Percentiles rank a stretch among this genome's conserved stretches.
Evolutionary conservation across 352 stramenopile genomes (phyloP).

Genomic region (Pythium graminicola): DNA sequence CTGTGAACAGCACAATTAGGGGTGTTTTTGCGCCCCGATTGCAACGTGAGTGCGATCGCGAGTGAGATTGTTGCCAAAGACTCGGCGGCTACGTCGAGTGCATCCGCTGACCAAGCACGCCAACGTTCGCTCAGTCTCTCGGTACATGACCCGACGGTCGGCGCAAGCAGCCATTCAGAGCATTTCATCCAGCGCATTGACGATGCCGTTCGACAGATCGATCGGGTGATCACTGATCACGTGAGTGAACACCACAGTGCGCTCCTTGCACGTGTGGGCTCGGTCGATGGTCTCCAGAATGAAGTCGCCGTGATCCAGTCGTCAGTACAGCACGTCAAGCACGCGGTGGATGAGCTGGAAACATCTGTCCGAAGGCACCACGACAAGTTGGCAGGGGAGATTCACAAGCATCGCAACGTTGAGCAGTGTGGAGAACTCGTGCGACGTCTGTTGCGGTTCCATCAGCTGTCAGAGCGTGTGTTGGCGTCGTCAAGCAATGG

Average conservation of each 20-base stretch:
- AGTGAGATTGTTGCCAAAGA: conserved; percentile 69
- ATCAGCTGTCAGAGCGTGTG: conserved; percentile 52
- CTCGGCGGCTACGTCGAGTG: conserved; percentile 30
- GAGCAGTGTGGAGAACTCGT: conserved; percentile 71
- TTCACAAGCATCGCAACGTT: conserved; percentile 74
- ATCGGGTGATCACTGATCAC: conserved; percentile 72
- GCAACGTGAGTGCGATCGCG: conserved; percentile 71
- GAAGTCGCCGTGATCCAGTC: conserved; percentile 51
- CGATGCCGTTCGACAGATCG: conserved; percentile 58
- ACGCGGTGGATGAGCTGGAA: conserved; percentile 56
- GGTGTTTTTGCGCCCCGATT: conserved; percentile 66
- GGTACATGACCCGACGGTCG: background rate
- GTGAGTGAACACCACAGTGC: conserved; percentile 67
- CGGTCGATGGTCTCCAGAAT: conserved; percentile 62
- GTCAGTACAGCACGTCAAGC: conserved; percentile 60
- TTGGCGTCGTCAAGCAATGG: conserved; percentile 28
- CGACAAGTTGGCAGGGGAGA: conserved; percentile 43
- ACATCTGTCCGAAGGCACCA: conserved; percentile 47
- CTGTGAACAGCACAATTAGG: conserved; percentile 48
- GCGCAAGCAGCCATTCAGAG: conserved; percentile 52
- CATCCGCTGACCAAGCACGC: conserved; percentile 12
- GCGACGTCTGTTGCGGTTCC: conserved; percentile 64
- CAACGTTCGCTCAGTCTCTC: conserved; percentile 12
- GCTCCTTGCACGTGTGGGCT: conserved; percentile 66
- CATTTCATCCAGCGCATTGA: conserved; percentile 68